Conservation (phyloP, 768 basidiomycete genomes). For the Lactifluus subvellereus region DNA sequence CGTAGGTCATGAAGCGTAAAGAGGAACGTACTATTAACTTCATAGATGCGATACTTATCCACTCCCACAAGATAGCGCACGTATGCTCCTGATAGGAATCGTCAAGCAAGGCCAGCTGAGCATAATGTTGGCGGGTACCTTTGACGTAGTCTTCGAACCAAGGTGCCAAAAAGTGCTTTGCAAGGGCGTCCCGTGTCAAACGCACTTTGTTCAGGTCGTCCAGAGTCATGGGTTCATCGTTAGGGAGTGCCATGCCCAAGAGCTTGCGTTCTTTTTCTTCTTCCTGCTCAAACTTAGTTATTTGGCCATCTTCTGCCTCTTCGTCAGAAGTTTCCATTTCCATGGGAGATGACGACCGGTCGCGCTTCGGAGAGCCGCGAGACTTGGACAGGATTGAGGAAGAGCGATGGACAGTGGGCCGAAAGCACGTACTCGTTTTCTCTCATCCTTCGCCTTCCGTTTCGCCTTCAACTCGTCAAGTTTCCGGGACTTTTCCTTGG, state of each 20-base stretch:
- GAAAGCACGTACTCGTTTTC: slow-evolving; percentile 57
- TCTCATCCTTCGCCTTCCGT: slow-evolving; percentile 85
- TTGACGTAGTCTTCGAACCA: slow-evolving; percentile 84
- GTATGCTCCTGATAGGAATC: slow-evolving; percentile 56
- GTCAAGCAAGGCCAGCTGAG: neutral
- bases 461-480: slow-evolving; percentile 82
- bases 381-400: slow-evolving; percentile 22
- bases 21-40: slow-evolving; percentile 60
- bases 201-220: slow-evolving; percentile 56
- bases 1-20: slow-evolving; percentile 5
- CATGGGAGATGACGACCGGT: slow-evolving; percentile 74
- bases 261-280: slow-evolving; percentile 58
- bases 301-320: slow-evolving; percentile 70
- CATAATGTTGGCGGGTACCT: slow-evolving; percentile 40
- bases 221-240: slow-evolving; percentile 45
- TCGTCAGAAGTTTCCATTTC: slow-evolving; percentile 85
- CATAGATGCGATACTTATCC: slow-evolving; percentile 76
- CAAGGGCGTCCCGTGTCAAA: slow-evolving; percentile 64
- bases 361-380: slow-evolving; percentile 57
- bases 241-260: slow-evolving; percentile 39
- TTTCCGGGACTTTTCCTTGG: slow-evolving; percentile 73
- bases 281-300: slow-evolving; percentile 66
- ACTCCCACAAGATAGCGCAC: slow-evolving; percentile 78
- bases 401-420: slow-evolving; percentile 1
- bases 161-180: slow-evolving; percentile 63